phyloP scores from a whole-genome alignment of 2,329 filamentous ascomycete species.

The Hypoxylon sp. region DNA sequence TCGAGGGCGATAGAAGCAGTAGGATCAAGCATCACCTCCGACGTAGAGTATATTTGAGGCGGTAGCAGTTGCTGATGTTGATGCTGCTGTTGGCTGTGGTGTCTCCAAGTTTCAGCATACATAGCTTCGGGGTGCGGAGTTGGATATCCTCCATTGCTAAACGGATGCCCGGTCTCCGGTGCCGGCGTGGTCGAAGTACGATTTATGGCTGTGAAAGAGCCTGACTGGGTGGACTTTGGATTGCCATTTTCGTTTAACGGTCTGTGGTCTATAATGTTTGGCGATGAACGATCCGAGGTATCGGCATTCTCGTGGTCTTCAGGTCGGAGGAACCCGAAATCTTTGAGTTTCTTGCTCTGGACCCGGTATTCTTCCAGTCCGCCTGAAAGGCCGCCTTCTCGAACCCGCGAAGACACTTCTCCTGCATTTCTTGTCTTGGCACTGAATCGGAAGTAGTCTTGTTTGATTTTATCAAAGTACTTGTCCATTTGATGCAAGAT shows the following conservation, averaged over 20 bases:
- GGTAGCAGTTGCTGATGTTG: slow-evolving; percentile 28
- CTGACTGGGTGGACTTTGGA: slow-evolving; percentile 49
- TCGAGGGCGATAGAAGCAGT: slow-evolving; percentile 28
- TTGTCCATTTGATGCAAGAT: slow-evolving; percentile 65
- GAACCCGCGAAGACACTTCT: slow-evolving; percentile 54
- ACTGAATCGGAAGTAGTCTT: slow-evolving; percentile 57
- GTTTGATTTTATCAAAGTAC: slow-evolving; percentile 64
- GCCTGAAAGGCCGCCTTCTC: slow-evolving; percentile 59
- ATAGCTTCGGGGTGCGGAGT: slow-evolving; percentile 26
- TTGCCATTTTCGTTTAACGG: slow-evolving; percentile 46
- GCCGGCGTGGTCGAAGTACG: slow-evolving; percentile 35
- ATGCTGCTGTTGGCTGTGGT: slow-evolving; percentile 34
- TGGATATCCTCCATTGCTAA: slow-evolving; percentile 29
- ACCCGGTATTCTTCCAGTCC: slow-evolving; percentile 67
- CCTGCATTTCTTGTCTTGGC: slow-evolving; percentile 40
- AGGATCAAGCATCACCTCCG: slow-evolving; percentile 35
- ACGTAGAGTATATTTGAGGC: slow-evolving; percentile 35
- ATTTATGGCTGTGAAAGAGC: slow-evolving; percentile 58
- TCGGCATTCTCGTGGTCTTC: slow-evolving; percentile 49
- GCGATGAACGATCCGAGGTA: slow-evolving; percentile 47
- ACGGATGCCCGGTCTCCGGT: slow-evolving; percentile 29
- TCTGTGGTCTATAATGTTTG: slow-evolving; percentile 50
- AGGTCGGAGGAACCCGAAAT: slow-evolving; percentile 57
- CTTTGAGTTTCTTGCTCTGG: slow-evolving; percentile 55
- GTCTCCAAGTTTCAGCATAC: slow-evolving; percentile 40